Evolutionary conservation across 306 rosid genomes (phyloP), one percentile per base, ranked within the genome.

Genomic region (Acmispon strigosus): DNA sequence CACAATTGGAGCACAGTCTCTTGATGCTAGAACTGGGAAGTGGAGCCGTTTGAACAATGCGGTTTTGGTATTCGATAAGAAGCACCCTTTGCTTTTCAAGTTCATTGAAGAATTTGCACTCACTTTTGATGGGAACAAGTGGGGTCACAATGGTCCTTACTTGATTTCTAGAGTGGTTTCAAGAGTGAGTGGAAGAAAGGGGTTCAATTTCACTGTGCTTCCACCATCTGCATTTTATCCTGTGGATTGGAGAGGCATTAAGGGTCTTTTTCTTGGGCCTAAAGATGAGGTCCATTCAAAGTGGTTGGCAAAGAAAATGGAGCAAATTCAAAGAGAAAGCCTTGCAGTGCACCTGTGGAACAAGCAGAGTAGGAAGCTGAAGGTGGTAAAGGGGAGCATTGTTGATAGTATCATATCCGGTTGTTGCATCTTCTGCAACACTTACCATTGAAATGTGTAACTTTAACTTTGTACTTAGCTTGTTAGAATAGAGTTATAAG

Each of bases 61-160:
- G 0, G 92, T 94, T 14, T 56, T 94, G 80, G 72, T 94, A 7
- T 94, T 94, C 62, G 92, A 94, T 27, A 87, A 86, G 78, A 80
- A 82, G 29, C 98, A 94, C 18, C 95, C 97, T 14, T 71, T 94
- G 14, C 85, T 94, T 37, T 84, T 78, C 67, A 76, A 83, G 77
- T 91, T 94, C 76, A 94, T 94, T 65, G 69, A 89, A 51, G 98
- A 94, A 82, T 94, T 94, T 65, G 88, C 95, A 2, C 86, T 84
- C 19, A 90, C 98, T 3, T 94, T 89, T 69, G 84, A 94, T 73
- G 98, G 98, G 48, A 89, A 86, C 84, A 94, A 84, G 70, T 94
- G 98, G 98, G 98, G 98, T 8, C 97, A 94, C 62, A 94, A 94
- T 51, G 98, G 98, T 10, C 98, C 98, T 36, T 94, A 94, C 74